phyloP scores from a whole-genome alignment of 179 eudicot genomes.

The Silene coronaria region DNA sequence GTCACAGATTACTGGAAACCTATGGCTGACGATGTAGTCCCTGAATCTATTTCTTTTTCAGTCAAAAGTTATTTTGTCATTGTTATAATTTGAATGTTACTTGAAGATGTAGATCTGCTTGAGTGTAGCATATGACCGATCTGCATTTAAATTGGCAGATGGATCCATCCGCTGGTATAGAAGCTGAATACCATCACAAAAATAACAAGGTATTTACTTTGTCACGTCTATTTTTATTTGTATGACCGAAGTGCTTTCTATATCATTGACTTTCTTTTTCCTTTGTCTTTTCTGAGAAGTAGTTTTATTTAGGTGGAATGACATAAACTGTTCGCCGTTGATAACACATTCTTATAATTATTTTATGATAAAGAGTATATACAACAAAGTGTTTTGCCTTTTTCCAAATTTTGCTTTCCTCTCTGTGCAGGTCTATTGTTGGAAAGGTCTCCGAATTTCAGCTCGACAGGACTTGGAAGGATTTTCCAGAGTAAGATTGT shows the following conservation, averaged over 20 bases:
- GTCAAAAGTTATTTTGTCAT: background rate
- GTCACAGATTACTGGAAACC: slow-evolving; percentile 88
- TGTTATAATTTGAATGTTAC: background rate
- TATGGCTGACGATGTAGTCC: slow-evolving; percentile 83
- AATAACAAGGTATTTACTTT: slow-evolving; percentile 60
- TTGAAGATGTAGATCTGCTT: background rate
- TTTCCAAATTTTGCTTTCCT: background rate
- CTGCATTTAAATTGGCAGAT: slow-evolving; percentile 43
- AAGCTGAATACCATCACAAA: slow-evolving; percentile 95
- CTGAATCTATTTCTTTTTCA: slow-evolving; percentile 9
- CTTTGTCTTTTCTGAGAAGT: too few relatives aligned
- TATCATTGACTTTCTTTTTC: too few relatives aligned
- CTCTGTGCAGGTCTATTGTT: slow-evolving; percentile 77
- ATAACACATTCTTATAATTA: too few relatives aligned
- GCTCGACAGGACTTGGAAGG: slow-evolving; percentile 98
- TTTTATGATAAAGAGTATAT: too few relatives aligned
- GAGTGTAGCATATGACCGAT: slow-evolving; percentile 6
- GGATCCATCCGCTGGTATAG: slow-evolving; percentile 92
- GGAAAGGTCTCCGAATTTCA: slow-evolving; percentile 96
- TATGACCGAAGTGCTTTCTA: background rate
- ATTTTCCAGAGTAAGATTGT: slow-evolving; percentile 66
- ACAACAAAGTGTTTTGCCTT: background rate
- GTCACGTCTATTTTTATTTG: slow-evolving; percentile 12
- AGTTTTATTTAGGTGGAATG: too few relatives aligned
- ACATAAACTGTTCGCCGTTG: too few relatives aligned